Percentiles rank a stretch among this genome's conserved stretches.
These are phyloP conservation scores for Geranium rotundifolium DNA, from an alignment of 345 rosid genomes.

Conservation along the genomic window DNA sequence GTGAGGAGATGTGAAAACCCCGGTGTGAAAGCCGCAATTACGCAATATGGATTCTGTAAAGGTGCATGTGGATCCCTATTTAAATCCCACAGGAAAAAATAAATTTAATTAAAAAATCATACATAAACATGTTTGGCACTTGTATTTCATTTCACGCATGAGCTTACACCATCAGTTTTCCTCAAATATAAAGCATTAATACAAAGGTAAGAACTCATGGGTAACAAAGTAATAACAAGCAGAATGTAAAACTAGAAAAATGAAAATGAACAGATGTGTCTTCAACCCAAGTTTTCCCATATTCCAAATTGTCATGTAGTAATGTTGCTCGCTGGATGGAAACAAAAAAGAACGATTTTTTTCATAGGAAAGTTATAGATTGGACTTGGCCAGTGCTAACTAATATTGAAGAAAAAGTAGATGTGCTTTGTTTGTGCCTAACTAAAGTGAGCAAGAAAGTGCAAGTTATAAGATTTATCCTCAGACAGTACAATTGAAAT, in stretches of 20 bases:
- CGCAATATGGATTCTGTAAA: constrained; percentile 81
- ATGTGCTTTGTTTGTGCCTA: background rate
- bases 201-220: too few species aligned
- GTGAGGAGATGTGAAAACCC: constrained; percentile 94
- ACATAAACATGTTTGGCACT: background rate
- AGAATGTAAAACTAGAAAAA: background rate
- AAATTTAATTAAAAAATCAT: background rate
- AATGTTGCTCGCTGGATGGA: too few species aligned
- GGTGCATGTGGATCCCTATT: constrained; percentile 86
- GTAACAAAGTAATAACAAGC: background rate
- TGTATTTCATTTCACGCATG: background rate
- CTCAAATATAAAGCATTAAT: background rate
- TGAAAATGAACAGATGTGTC: background rate
- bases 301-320: too few species aligned
- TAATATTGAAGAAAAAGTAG: background rate
- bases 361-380: background rate
- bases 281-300: background rate
- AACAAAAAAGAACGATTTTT: too few species aligned
- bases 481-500: too few species aligned
- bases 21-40: constrained; percentile 70
- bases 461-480: too few species aligned
- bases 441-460: background rate
- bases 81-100: constrained; percentile 8
- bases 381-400: background rate
- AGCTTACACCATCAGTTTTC: background rate